Base-by-base conservation (phyloP, 1,139 yeast genomes). In the Saccharomyces hybrid region DNA sequence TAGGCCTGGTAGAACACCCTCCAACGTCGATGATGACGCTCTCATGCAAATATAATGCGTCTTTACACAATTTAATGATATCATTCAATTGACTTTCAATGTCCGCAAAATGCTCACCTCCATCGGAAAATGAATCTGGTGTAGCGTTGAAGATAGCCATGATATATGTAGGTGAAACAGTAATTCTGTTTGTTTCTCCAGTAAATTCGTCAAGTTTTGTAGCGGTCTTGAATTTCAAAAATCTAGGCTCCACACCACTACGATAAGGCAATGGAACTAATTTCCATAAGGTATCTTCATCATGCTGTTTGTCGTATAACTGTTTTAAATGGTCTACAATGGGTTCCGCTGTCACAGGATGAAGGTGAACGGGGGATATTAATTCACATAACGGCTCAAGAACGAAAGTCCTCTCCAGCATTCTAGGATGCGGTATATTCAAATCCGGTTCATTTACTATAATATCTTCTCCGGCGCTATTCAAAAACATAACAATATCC, bases 71-170 rank as follows among this genome's bases (percentile, higher is more conserved):
- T 29, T 68, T 59, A 54, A 71, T 65, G 0, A 81, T 79, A 2
- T 67, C 62, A 1, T 58, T 60, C 1, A 79, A 60, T 1, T 82
- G 79, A 28, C 73, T 71, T 0, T 73, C 73, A 3, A 79, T 60
- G 3, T 68, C 67, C 2, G 62, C 56, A 4, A 72, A 68, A 27
- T 75, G 62, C 27, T 65, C 64, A 0, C 95, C 91, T 0, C 96
- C 98, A 70, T 95, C 99, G 52, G 97, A 88, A 66, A 93, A 93
- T 0, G 97, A 90, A 68, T 95, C 98, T 0, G 98, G 97, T 0
- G 99, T 93, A 23, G 86, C 79, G 65, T 93, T 93, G 56, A 93
- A 70, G 50, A 93, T 84, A 1, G 91, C 96, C 99, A 93, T 93
- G 51, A 90, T 70, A 47, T 66, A 60, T n/a, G 69, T 61, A 3